Conservation (phyloP, 495 filamentous ascomycete genomes). For the Apiosordaria backusii region DNA sequence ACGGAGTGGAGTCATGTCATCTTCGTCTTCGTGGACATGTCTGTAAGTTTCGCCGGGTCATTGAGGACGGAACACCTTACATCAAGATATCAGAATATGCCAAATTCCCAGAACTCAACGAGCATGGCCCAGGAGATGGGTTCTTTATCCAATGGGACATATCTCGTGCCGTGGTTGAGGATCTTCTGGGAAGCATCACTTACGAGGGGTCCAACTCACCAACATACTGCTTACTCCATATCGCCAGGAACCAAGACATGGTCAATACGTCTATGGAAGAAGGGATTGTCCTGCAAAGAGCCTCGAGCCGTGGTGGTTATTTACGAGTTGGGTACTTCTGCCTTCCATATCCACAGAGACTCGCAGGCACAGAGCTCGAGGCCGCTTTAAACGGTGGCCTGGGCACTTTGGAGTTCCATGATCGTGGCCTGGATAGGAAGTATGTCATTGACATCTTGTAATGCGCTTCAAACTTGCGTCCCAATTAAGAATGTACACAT, state of each 20-base stretch:
- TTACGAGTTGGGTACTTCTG: neutral
- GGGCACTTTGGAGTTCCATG: neutral
- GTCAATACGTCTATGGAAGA: neutral
- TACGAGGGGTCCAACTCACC: neutral
- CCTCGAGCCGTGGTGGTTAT: neutral
- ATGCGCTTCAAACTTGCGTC: too few species aligned
- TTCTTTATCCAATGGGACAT: neutral
- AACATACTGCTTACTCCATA: neutral
- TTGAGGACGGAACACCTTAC: neutral
- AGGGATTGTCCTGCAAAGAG: neutral
- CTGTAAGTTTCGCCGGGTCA: neutral
- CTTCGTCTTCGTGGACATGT: neutral
- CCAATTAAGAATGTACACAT: too few species aligned
- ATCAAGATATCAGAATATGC: neutral
- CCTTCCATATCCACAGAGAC: neutral
- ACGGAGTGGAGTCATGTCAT: neutral
- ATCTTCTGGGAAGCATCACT: neutral
- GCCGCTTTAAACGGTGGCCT: conserved; percentile 2
- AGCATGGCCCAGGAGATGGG: neutral
- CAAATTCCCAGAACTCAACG: neutral
- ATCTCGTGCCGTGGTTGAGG: neutral
- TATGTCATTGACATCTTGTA: conserved; percentile 1
- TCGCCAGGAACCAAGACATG: neutral
- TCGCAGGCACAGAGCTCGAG: neutral
- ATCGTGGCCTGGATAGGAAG: neutral